Conservation (phyloP, 805 yeast species). For the Metschnikowia picachoensis region DNA sequence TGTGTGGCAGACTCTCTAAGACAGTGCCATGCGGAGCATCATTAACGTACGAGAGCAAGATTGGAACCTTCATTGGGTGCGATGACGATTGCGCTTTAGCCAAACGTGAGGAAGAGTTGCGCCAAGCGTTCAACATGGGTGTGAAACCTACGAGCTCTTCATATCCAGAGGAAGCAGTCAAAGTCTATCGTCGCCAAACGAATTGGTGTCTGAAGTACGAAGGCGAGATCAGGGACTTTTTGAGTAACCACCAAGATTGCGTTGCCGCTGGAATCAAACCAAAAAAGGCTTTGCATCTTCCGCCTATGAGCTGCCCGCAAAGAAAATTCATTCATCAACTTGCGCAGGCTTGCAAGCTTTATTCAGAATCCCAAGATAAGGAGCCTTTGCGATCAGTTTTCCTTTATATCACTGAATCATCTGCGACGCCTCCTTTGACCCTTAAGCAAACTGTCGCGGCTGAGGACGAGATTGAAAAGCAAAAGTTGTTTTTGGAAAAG, state of each 20-base stretch:
- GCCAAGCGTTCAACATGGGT: conserved; percentile 52
- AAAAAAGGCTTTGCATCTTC: conserved; percentile 52
- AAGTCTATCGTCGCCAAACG: conserved; percentile 50
- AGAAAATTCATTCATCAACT: conserved; percentile 68
- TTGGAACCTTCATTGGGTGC: conserved; percentile 49
- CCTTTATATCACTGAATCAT: conserved; percentile 38
- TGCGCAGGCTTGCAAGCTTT: conserved; percentile 54
- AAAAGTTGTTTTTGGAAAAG: conserved; percentile 22
- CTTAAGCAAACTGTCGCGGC: conserved; percentile 41
- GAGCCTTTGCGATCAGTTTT: conserved; percentile 78
- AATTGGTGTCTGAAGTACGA: conserved; percentile 72
- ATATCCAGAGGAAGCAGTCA: conserved; percentile 45
- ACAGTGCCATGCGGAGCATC: conserved; percentile 57
- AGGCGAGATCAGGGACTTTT: conserved; percentile 45
- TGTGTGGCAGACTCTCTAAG: conserved; percentile 55
- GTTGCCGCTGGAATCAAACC: conserved; percentile 19
- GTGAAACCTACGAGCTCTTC: conserved; percentile 22
- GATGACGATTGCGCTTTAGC: conserved; percentile 64
- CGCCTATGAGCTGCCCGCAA: conserved; percentile 68
- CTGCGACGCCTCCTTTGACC: conserved; percentile 40
- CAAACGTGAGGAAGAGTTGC: conserved; percentile 57
- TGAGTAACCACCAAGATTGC: conserved; percentile 30
- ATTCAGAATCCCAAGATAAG: conserved; percentile 72
- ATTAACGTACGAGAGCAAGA: conserved; percentile 25
- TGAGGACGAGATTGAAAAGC: conserved; percentile 18